phyloP scores from a whole-genome alignment of 805 yeast genomes.

The Nadsonia fulvescens region DNA sequence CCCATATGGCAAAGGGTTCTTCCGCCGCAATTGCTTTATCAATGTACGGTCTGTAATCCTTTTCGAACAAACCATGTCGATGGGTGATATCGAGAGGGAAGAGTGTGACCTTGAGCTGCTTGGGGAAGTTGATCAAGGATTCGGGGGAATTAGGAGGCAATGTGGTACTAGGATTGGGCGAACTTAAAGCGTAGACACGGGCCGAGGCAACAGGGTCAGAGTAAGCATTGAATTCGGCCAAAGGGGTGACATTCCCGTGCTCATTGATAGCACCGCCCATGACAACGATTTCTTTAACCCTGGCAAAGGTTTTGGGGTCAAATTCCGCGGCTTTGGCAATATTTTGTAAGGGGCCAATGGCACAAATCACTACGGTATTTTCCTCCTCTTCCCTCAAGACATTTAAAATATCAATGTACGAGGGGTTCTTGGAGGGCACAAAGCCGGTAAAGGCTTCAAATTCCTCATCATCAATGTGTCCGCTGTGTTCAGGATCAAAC shows the following conservation, averaged over 20 bases:
- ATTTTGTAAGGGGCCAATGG: conserved; percentile 25
- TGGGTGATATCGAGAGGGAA: conserved; percentile 23
- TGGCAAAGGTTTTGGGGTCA: conserved; percentile 20
- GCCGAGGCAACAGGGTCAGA: conserved; percentile 26
- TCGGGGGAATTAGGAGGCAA: conserved; percentile 15
- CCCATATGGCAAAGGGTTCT: conserved; percentile 20
- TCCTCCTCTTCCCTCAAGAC: conserved; percentile 19
- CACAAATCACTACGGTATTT: conserved; percentile 20
- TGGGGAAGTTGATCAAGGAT: conserved; percentile 4
- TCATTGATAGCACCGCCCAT: conserved; percentile 23
- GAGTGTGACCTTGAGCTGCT: conserved; percentile 16
- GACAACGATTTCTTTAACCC: conserved; percentile 19
- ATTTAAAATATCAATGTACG: conserved; percentile 21
- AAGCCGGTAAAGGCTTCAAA: conserved; percentile 12
- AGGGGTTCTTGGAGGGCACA: conserved; percentile 13
- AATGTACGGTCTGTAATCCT: conserved; percentile 6
- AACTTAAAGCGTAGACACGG: conserved; percentile 18
- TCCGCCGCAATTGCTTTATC: conserved; percentile 6
- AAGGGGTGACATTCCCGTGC: conserved; percentile 24
- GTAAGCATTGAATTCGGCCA: conserved; percentile 25
- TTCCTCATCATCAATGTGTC: conserved; percentile 1
- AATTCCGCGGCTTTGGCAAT: conserved; percentile 22
- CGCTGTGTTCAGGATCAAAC: conserved; percentile 10
- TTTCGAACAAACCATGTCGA: conserved; percentile 14
- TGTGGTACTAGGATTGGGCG: conserved; percentile 13